Percentiles rank a stretch among this genome's conserved stretches.
These are phyloP conservation scores for Podaxis carcinomalis DNA, from an alignment of 768 basidiomycete genomes.

Conservation along the genomic window DNA sequence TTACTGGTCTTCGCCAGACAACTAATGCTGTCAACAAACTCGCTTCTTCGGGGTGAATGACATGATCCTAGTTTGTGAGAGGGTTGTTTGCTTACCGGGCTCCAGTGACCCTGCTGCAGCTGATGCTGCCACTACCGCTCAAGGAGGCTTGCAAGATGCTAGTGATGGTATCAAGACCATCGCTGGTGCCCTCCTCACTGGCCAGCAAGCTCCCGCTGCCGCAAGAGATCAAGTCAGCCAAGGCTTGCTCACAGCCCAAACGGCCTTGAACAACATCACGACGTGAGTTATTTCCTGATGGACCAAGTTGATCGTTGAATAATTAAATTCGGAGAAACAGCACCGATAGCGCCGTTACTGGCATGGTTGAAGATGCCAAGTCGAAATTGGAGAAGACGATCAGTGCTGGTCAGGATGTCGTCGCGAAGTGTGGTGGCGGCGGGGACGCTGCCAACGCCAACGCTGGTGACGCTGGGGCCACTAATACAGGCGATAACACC, in stretches of 20 bases:
- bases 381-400: constrained; percentile 18
- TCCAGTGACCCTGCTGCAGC: constrained; percentile 20
- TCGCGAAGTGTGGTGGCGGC: constrained; percentile 16
- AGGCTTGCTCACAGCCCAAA: constrained; percentile 18
- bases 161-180: constrained; percentile 21
- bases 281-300: constrained; percentile 15
- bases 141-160: constrained; percentile 18
- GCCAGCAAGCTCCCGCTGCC: constrained; percentile 17
- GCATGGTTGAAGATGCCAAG: constrained; percentile 15
- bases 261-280: constrained; percentile 20
- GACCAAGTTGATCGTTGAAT: not conserved
- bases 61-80: not conserved
- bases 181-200: constrained; percentile 17
- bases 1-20: constrained; percentile 19
- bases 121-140: constrained; percentile 20
- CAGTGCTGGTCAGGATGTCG: constrained; percentile 19
- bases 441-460: not conserved
- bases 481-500: not conserved
- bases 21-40: constrained; percentile 19
- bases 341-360: constrained; percentile 17
- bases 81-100: not conserved
- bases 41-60: not conserved
- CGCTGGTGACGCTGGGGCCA: not conserved
- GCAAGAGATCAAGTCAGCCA: constrained; percentile 19
- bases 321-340: constrained; percentile 6